phyloP scores from a whole-genome alignment of 306 rosid genomes.

The Pyrus pyrifolia region DNA sequence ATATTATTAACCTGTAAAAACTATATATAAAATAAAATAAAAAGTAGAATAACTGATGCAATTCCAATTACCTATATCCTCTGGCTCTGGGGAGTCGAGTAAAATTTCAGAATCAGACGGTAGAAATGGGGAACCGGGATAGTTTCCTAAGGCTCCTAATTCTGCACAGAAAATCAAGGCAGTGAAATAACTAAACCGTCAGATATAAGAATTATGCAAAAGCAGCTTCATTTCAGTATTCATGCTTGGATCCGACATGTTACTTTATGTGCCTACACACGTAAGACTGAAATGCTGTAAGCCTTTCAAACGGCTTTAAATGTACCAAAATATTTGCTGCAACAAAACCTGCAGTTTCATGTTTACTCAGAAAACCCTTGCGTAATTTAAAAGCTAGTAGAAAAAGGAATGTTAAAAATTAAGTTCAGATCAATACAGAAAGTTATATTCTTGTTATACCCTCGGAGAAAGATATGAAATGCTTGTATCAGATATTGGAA shows the following conservation, averaged over 20 bases:
- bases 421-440: not conserved
- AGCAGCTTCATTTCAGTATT: not conserved
- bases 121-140: slow-evolving; percentile 90
- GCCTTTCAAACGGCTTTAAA: not conserved
- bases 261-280: not conserved
- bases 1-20: slow-evolving; percentile 1
- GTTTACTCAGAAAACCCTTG: not conserved
- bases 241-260: not conserved
- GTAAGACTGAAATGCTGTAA: not conserved
- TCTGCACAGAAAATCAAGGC: slow-evolving; percentile 47
- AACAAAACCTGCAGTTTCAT: not conserved
- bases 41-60: not conserved
- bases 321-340: not conserved
- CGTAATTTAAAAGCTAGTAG: not conserved
- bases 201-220: not conserved
- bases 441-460: slow-evolving; percentile 1
- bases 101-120: slow-evolving; percentile 89
- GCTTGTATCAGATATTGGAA: not conserved
- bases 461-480: not conserved
- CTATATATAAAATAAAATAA: not conserved
- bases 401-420: not conserved
- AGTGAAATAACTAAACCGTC: not conserved
- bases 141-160: slow-evolving; percentile 89
- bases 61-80: slow-evolving; percentile 68
- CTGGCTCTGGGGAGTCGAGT: slow-evolving; percentile 90